Evolutionary conservation across 208 protist species (phyloP).

Genomic region (Leishmania tarentolae): DNA sequence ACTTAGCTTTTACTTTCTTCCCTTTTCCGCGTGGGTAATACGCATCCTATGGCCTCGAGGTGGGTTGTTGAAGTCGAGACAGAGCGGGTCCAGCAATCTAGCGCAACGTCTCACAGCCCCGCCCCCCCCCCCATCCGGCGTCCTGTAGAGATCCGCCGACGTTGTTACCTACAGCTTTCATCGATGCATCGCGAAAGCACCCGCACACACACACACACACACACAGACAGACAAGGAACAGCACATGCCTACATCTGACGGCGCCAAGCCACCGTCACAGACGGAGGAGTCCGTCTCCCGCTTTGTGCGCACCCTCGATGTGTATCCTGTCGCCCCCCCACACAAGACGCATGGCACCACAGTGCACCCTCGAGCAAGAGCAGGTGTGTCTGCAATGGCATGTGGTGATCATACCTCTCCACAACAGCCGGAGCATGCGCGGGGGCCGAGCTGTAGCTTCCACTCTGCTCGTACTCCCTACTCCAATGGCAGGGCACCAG

Average conservation of each 20-base stretch:
- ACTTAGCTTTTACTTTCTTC: background rate
- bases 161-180: background rate
- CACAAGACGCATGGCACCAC: background rate
- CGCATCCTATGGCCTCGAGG: background rate
- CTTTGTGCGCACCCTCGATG: conserved; percentile 31
- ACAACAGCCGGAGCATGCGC: background rate
- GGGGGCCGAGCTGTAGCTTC: background rate
- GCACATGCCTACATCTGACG: conserved; percentile 1
- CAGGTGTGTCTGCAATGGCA: background rate
- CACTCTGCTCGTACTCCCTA: background rate
- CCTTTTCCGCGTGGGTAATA: background rate
- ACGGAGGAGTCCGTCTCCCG: background rate
- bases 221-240: background rate
- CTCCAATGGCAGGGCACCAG: background rate
- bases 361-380: background rate
- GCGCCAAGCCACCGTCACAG: background rate
- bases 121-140: background rate
- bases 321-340: conserved; percentile 19
- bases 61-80: background rate
- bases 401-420: background rate
- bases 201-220: background rate
- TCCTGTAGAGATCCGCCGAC: background rate
- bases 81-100: background rate
- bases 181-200: background rate
- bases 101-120: background rate